phyloP scores from a whole-genome alignment of 345 rosid species.

The Heritiera fomes region DNA sequence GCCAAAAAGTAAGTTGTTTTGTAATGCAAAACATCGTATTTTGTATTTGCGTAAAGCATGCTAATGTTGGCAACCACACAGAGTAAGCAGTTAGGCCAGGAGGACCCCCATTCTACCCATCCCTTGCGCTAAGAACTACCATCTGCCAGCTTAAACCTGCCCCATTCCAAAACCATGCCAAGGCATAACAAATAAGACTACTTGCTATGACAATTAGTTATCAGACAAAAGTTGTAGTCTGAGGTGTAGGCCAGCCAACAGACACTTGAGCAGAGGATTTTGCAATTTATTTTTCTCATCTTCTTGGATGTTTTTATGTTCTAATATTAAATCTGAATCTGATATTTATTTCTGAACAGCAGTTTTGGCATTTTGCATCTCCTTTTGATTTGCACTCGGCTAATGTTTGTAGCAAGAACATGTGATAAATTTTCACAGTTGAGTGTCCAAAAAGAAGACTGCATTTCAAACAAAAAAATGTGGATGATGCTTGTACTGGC shows the following conservation, averaged over 20 bases:
- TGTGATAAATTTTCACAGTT: neutral
- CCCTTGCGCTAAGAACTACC: conserved; percentile 6
- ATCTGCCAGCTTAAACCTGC: conserved; percentile 9
- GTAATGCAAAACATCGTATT: neutral
- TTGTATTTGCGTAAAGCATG: neutral
- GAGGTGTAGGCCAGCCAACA: neutral
- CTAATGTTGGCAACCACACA: conserved; percentile 2
- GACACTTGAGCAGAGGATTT: neutral
- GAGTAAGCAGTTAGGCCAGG: neutral
- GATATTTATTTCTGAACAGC: conserved; percentile 3
- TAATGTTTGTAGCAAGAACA: conserved; percentile 8
- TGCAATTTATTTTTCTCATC: neutral
- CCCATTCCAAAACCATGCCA: conserved; percentile 1
- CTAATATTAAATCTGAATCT: neutral
- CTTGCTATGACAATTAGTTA: neutral
- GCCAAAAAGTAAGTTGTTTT: neutral
- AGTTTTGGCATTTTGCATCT: conserved; percentile 7
- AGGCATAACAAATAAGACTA: neutral
- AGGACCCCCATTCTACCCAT: neutral
- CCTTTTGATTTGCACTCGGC: conserved; percentile 5
- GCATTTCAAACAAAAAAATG: neutral
- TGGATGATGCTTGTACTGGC: neutral
- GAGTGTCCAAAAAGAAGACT: neutral
- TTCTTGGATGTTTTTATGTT: neutral
- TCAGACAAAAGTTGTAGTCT: conserved; percentile 2